Base-by-base conservation (phyloP, 2,329 filamentous ascomycete genomes). In the Fusarium sp. region DNA sequence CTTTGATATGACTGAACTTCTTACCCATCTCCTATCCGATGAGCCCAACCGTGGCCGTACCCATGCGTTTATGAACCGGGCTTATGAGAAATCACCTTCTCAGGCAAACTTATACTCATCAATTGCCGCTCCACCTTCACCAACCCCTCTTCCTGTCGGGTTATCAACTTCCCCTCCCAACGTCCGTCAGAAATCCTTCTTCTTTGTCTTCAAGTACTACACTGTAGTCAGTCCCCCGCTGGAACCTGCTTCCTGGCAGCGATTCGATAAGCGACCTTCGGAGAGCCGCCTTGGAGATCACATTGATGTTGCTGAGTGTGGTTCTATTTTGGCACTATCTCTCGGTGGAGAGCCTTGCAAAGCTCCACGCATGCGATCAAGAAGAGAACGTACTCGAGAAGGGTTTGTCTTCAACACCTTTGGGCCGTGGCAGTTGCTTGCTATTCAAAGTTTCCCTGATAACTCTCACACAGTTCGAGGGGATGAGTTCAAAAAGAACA, bases 201-300 rank as follows among this genome's bases (percentile, higher is more conserved):
- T 89, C 67, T 89, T 90, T 73, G 85, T 83, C 41, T 89, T 90
- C 74, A 89, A 90, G 69, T 90, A 89, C 73, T 89, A 88, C 72
- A 90, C 88, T 7, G 81, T 89, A 8, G 83, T 90, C 13, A 85
- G 83, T 3, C 81, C 85, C 6, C 83, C 83, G 6, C 83, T 87
- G 40, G 80, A 82, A 33, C 88, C 88, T 0, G 85, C 88, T 71
- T 80, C 85, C 8, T 90, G 88, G 87, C 88, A 90, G 72, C 78
- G 81, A 20, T 83, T 84, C 37, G 87, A 89, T 67, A 81, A 80
- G 42, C 76, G 80, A n/a, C 76, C 81, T 0, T 70, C 77, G 34
- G 75, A 82, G 71, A 75, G 77, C 54, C 72, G 78, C 20, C 65
- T 78, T 16, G 73, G 79, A 58, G 76, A 85, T 54, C 87, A 90